Conservation (phyloP, 2,329 filamentous ascomycete genomes). For the Dactylonectria macrodidyma region DNA sequence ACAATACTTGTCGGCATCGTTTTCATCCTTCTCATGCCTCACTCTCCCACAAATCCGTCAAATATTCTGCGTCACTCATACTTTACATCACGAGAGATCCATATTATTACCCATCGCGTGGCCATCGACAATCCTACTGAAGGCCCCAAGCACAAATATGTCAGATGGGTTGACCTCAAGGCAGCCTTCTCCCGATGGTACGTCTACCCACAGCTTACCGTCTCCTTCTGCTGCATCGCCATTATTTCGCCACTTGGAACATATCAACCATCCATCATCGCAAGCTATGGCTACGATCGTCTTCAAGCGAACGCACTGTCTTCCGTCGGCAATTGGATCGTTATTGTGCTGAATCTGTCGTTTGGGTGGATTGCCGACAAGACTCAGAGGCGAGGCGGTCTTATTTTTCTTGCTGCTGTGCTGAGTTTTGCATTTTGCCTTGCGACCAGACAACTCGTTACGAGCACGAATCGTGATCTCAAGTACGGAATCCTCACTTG, state of each 20-base stretch:
- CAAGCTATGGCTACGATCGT: slow-evolving; percentile 24
- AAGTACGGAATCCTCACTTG: slow-evolving; percentile 17
- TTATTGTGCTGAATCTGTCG: slow-evolving; percentile 12
- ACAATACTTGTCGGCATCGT: slow-evolving; percentile 51
- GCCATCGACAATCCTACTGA: slow-evolving; percentile 12
- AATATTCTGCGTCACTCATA: slow-evolving; percentile 28
- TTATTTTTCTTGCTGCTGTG: slow-evolving; percentile 9
- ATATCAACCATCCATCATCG: slow-evolving; percentile 24
- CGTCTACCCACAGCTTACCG: slow-evolving; percentile 24
- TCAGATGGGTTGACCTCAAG: slow-evolving; percentile 22
- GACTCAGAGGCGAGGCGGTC: not conserved
- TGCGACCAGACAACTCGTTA: slow-evolving; percentile 14
- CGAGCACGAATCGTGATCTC: slow-evolving; percentile 12
- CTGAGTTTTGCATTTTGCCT: not conserved
- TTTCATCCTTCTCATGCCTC: slow-evolving; percentile 38
- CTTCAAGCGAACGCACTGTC: slow-evolving; percentile 18
- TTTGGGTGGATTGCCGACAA: not conserved
- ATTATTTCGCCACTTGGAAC: slow-evolving; percentile 28
- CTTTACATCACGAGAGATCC: slow-evolving; percentile 27
- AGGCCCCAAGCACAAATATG: not conserved
- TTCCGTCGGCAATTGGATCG: slow-evolving; percentile 14
- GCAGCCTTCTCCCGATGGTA: slow-evolving; percentile 25
- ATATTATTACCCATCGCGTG: slow-evolving; percentile 25
- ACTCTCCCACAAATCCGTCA: slow-evolving; percentile 1
- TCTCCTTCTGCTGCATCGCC: slow-evolving; percentile 28